Conservation (phyloP, 768 basidiomycete species). For the Lentinus brumalis region DNA sequence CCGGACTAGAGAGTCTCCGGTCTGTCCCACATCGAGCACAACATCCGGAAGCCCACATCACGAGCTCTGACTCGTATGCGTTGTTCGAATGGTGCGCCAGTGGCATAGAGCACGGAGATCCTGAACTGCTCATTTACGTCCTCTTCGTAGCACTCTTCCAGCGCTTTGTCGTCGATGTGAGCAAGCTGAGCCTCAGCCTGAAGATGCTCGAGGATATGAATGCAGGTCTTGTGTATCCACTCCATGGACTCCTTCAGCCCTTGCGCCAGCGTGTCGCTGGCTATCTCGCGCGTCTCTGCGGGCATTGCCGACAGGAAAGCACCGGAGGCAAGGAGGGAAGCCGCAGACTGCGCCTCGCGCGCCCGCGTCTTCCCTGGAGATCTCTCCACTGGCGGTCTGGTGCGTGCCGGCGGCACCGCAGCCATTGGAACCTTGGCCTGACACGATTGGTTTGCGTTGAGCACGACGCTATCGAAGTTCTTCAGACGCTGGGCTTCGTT, state of each 20-base stretch:
- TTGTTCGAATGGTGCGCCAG: background rate
- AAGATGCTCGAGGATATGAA: constrained; percentile 9
- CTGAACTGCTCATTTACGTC: constrained; percentile 8
- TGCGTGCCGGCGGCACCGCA: background rate
- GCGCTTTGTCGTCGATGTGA: constrained; percentile 5
- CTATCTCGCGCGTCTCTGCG: constrained; percentile 32
- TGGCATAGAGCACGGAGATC: background rate
- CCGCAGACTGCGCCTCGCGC: constrained; percentile 43
- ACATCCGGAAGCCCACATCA: constrained; percentile 7
- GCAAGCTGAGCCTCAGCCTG: constrained; percentile 13
- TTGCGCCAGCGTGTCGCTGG: constrained; percentile 4
- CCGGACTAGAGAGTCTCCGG: background rate
- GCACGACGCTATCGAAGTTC: constrained; percentile 14
- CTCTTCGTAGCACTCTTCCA: constrained; percentile 10
- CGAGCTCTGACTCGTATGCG: background rate
- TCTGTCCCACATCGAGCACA: background rate
- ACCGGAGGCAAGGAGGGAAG: constrained; percentile 35
- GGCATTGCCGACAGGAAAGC: constrained; percentile 40
- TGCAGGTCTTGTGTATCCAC: background rate
- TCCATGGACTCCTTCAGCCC: constrained; percentile 1
- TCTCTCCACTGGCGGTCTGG: constrained; percentile 19
- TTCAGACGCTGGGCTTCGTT: constrained; percentile 10
- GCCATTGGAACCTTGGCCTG: constrained; percentile 4
- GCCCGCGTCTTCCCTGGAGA: constrained; percentile 37
- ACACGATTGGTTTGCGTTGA: constrained; percentile 8